phyloP scores from a whole-genome alignment of 768 basidiomycete genomes.

The Trametes punicea region DNA sequence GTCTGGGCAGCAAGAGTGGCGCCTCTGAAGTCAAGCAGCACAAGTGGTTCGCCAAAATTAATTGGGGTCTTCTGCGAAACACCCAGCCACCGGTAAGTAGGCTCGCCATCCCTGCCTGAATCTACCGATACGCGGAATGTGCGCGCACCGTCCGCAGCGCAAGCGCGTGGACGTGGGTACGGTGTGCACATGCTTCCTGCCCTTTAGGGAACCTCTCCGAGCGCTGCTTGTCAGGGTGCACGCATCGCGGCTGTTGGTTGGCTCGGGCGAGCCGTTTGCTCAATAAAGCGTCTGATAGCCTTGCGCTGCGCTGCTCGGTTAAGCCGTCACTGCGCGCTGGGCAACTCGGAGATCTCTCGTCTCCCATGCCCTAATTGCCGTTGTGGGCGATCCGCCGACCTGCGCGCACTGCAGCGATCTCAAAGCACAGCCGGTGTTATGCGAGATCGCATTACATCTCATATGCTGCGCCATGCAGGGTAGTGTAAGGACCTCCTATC shows the following conservation, averaged over 20 bases:
- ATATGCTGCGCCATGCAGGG: slow-evolving; percentile 8
- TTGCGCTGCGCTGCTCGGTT: slow-evolving; percentile 13
- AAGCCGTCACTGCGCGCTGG: slow-evolving; percentile 3
- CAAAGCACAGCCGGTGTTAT: slow-evolving; percentile 1
- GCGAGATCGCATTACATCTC: slow-evolving; percentile 5
- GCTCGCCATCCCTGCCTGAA: not conserved
- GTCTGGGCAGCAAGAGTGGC: slow-evolving; percentile 89
- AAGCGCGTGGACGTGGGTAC: slow-evolving; percentile 13
- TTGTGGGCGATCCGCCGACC: slow-evolving; percentile 14
- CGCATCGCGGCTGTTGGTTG: slow-evolving; percentile 8
- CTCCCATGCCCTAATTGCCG: slow-evolving; percentile 7
- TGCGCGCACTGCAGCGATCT: slow-evolving; percentile 3
- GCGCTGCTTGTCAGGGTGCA: not conserved
- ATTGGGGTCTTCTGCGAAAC: slow-evolving; percentile 95
- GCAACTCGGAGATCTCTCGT: slow-evolving; percentile 16
- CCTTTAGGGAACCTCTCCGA: slow-evolving; percentile 5
- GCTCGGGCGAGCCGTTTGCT: slow-evolving; percentile 7
- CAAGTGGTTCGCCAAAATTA: slow-evolving; percentile 96
- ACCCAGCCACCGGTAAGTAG: slow-evolving; percentile 83
- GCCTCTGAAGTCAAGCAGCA: slow-evolving; percentile 99
- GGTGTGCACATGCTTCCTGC: slow-evolving; percentile 6
- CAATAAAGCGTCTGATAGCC: slow-evolving; percentile 16
- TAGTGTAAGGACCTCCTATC: not conserved
- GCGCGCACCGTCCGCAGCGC: slow-evolving; percentile 13
- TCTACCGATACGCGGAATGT: not conserved